Conservation (phyloP, 176 grass and related monocot species). For the Oropetium thomaeum region DNA sequence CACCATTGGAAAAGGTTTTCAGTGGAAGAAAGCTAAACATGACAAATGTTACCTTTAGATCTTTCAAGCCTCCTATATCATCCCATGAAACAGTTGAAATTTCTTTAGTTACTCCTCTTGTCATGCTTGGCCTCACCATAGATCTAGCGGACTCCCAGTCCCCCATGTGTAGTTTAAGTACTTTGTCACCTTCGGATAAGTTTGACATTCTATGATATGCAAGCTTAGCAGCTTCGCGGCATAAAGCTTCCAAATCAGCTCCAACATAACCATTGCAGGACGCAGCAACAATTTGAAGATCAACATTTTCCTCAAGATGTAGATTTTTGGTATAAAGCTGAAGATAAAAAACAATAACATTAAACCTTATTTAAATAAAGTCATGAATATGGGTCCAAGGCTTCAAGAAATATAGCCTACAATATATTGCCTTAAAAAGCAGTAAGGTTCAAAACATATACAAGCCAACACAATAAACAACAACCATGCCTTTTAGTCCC, state of each 20-base stretch:
- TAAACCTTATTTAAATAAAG: background rate
- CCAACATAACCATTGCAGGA: slow-evolving; percentile 93
- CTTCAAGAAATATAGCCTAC: background rate
- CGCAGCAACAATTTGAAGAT: slow-evolving; percentile 69
- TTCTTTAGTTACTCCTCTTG: slow-evolving; percentile 79
- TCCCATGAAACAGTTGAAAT: slow-evolving; percentile 74
- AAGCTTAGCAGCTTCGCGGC: slow-evolving; percentile 63
- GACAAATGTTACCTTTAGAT: slow-evolving; percentile 59
- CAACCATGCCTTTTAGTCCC: too few relatives aligned
- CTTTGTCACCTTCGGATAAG: slow-evolving; percentile 14
- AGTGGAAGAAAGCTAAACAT: slow-evolving; percentile 17
- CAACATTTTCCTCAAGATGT: slow-evolving; percentile 59
- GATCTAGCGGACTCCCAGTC: slow-evolving; percentile 75
- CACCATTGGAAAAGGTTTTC: slow-evolving; percentile 19
- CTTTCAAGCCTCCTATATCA: slow-evolving; percentile 89
- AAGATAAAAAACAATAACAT: slow-evolving; percentile 19
- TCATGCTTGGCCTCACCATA: slow-evolving; percentile 64
- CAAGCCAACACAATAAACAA: too few relatives aligned
- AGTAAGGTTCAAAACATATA: background rate
- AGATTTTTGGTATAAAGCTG: slow-evolving; percentile 77
- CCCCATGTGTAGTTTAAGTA: slow-evolving; percentile 52
- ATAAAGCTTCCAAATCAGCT: slow-evolving; percentile 81
- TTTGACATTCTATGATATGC: slow-evolving; percentile 56
- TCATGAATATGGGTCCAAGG: background rate
- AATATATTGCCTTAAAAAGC: background rate